Evolutionary conservation across 768 basidiomycete species (phyloP), one percentile per base, ranked within the genome.

Genomic region (Auriscalpium microsporum): DNA sequence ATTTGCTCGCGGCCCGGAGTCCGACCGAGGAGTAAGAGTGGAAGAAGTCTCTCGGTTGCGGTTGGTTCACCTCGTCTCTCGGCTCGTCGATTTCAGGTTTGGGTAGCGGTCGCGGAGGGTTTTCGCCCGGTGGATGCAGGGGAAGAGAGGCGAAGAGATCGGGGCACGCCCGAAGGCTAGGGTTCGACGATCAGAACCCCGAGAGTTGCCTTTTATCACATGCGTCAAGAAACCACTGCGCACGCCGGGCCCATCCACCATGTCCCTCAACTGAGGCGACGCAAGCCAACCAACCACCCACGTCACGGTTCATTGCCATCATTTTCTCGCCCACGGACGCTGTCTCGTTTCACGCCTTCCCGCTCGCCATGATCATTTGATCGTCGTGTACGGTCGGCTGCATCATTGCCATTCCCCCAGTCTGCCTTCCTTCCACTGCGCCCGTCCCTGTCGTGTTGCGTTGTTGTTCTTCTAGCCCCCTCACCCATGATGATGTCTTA

Each of bases 311-410:
- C 44, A 45, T 52, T 52, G 38, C 52, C 28, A 16, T 44, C 23
- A 17, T 72, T 70, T 69, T 70, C 58, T 71, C 70, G 70, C 69
- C 74, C 71, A 86, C 84, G 86, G 86, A 88, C 86, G 86, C 85
- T 84, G 71, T 60, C 78, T 83, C 80, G 69, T 74, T 84, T 81
- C 81, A 83, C 62, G 77, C 64, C 58, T 58, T 54, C 45, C 62
- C 60, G 54, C 54, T 54, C 56, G 53, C 56, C 53, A n/a, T 14
- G 50, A 52, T 52, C 35, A 44, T 59, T 48, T 13, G 49, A 11
- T 42, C 33, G 45, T 42, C 34, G 42, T 35, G 13, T 8, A 21
- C 52, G 56, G 50, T 23, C 17, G 59, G 48, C 58, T 51, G 52
- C 56, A 21, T 61, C 53, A 9, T 53, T 50, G 14, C 53, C 34